A percentile compares a stretch with the other conserved stretches of the same genome.
These are phyloP conservation scores for Harringtonia lauricola DNA, from an alignment of 2,329 filamentous ascomycete genomes.

Conservation along the genomic window DNA sequence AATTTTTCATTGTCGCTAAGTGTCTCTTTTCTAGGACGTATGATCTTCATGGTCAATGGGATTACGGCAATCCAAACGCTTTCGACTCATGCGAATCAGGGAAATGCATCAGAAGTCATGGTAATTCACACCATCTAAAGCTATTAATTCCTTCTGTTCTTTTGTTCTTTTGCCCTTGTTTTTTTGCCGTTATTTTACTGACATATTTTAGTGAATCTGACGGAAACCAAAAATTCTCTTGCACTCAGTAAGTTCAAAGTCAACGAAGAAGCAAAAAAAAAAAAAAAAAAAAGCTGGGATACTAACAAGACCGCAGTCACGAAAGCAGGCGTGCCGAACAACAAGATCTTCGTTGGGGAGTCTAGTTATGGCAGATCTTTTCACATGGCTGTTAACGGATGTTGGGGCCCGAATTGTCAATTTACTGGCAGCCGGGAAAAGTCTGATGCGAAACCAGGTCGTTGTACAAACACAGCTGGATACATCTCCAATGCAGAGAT, in stretches of 20 bases:
- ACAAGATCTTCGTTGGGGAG: constrained; percentile 20
- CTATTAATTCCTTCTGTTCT: too few species aligned
- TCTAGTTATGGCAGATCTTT: constrained; percentile 23
- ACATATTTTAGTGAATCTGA: constrained; percentile 18
- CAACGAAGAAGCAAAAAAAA: too few species aligned
- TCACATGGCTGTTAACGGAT: constrained; percentile 18
- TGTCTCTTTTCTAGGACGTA: constrained; percentile 11
- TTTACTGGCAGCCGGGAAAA: neutral
- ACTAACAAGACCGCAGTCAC: constrained; percentile 20
- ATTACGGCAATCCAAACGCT: constrained; percentile 13
- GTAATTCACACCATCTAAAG: too few species aligned
- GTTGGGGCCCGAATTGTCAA: constrained; percentile 14
- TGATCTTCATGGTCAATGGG: constrained; percentile 27
- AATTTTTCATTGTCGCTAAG: too few species aligned
- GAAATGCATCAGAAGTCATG: constrained; percentile 19
- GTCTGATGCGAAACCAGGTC: constrained; percentile 17
- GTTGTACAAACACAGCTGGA: constrained; percentile 20
- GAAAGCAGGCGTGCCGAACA: constrained; percentile 17
- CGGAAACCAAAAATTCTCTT: constrained; percentile 15
- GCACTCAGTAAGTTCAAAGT: too few species aligned
- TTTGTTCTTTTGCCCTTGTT: too few species aligned
- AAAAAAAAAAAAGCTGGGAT: too few species aligned
- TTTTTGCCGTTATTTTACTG: too few species aligned
- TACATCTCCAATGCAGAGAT: constrained; percentile 24
- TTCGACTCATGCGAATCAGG: constrained; percentile 16